These are phyloP conservation scores for Blepharisma japonicum DNA, from an alignment of 73 alveolate species.

Conservation along the genomic window DNA sequence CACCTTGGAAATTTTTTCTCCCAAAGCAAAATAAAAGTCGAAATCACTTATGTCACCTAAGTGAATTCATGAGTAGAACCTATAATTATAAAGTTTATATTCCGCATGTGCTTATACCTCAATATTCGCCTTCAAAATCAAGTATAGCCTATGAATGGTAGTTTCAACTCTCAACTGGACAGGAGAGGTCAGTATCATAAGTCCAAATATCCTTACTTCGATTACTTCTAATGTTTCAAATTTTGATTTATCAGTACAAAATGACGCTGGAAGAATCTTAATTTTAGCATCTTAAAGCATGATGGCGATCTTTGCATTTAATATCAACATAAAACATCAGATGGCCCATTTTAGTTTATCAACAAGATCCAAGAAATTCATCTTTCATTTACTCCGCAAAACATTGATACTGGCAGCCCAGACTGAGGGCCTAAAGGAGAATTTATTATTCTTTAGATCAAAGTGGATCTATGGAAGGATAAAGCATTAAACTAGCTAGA, in stretches of 20 bases:
- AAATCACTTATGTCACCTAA: neutral
- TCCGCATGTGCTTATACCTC: neutral
- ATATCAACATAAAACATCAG: neutral
- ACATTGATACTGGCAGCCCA: neutral
- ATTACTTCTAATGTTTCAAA: neutral
- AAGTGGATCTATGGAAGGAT: slow-evolving; percentile 87
- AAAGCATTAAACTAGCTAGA: slow-evolving; percentile 59
- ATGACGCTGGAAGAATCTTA: neutral
- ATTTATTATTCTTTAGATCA: slow-evolving; percentile 71
- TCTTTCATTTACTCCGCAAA: slow-evolving; percentile 16
- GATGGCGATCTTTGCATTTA: neutral
- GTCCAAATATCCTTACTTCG: neutral
- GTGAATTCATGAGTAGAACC: neutral
- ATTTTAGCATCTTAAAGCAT: neutral
- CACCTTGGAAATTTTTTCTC: neutral
- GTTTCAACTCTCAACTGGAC: neutral
- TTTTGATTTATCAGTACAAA: neutral
- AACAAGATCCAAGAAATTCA: neutral
- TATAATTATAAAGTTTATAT: neutral
- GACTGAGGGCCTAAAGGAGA: slow-evolving; percentile 32
- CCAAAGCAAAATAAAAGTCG: neutral
- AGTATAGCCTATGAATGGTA: neutral
- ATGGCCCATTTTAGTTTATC: neutral
- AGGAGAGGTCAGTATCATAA: neutral
- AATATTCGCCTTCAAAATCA: neutral